Evolutionary conservation across 2,329 filamentous ascomycete genomes (phyloP), one percentile per base, ranked within the genome.

Genomic region (Xylariaceae sp.): DNA sequence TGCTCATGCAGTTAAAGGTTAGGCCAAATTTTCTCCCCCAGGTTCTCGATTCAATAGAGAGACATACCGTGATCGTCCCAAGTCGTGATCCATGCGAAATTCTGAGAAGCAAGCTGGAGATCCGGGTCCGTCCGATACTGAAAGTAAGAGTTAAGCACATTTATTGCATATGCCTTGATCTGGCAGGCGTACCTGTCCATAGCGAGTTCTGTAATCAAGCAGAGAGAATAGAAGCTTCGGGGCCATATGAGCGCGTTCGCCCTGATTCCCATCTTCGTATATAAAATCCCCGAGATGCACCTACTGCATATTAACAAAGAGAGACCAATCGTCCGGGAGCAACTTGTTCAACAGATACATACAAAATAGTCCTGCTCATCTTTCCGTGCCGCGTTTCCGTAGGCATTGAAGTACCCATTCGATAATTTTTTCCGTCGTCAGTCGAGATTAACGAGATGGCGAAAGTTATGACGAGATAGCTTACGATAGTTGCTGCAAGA

Each of bases 241-340:
- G 12, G 54, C 58, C 29, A 54, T 42, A 16, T 56, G 52, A 50
- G 63, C 56, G 56, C 57, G 46, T 48, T 63, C 58, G 11, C 58
- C 60, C 38, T 48, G 42, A 1, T 55, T 57, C 33, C 70, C 66
- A 37, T 75, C 76, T 55, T 86, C 83, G 58, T 88, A 87, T 48
- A 86, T 83, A 57, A 80, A 82, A 60, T 82, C 73, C 12, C 72
- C 70, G 12, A 64, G 54, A 22, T 61, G 57, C 40, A 63, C 47
- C 61, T 56, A 45, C 17, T 22, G 23, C 22, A 40, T n/a, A 27
- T 50, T 29, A 40, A 40, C 20, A 8, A 42, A 16, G 27, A 32
- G 7, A 8, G 27, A 32, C 12, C 16, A 32, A 32, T 14, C 12
- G 27, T 8, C 16, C 16, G 7, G n/a, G 22, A 14, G 17, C 5